Evolutionary conservation across 139 green algal species (phyloP).

Genomic region (Chlorokybus atmophyticus): DNA sequence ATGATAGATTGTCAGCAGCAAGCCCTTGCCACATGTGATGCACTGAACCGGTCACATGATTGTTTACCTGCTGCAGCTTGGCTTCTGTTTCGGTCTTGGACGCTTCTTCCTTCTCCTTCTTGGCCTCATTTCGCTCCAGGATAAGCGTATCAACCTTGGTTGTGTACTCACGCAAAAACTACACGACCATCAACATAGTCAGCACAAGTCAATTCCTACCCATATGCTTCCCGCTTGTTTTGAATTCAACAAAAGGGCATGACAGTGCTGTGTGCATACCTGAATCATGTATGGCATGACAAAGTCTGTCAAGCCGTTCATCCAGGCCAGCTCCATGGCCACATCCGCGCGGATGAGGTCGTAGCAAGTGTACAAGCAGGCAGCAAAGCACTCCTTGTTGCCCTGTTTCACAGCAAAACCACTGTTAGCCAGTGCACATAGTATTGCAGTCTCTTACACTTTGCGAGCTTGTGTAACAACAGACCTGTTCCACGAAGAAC

Average conservation of each 20-base stretch:
- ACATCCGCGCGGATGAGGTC: constrained; percentile 88
- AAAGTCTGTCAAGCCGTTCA: constrained; percentile 77
- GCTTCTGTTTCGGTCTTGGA: constrained; percentile 37
- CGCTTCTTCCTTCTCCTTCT: constrained; percentile 42
- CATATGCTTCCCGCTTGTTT: background rate
- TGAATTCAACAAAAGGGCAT: background rate
- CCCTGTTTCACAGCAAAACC: constrained; percentile 6
- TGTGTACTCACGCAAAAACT: constrained; percentile 71
- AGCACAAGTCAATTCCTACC: background rate
- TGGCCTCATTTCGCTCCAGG: constrained; percentile 39
- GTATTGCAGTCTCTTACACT: background rate
- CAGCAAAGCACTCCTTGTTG: constrained; percentile 91
- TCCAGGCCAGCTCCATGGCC: constrained; percentile 90
- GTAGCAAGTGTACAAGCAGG: constrained; percentile 93
- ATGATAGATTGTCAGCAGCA: background rate
- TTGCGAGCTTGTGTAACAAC: background rate
- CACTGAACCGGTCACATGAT: background rate
- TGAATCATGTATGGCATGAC: constrained; percentile 96
- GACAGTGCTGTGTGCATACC: constrained; percentile 7
- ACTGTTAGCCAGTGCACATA: background rate
- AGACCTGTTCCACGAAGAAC: constrained; percentile 55
- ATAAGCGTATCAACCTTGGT: constrained; percentile 59
- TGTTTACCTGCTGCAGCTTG: constrained; percentile 20
- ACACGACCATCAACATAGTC: background rate
- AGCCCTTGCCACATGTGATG: constrained; percentile 3